A percentile compares a stretch with the other conserved stretches of the same genome.
Conservation (phyloP, 2,329 filamentous ascomycete species). For the Akanthomyces uredinophilus region DNA sequence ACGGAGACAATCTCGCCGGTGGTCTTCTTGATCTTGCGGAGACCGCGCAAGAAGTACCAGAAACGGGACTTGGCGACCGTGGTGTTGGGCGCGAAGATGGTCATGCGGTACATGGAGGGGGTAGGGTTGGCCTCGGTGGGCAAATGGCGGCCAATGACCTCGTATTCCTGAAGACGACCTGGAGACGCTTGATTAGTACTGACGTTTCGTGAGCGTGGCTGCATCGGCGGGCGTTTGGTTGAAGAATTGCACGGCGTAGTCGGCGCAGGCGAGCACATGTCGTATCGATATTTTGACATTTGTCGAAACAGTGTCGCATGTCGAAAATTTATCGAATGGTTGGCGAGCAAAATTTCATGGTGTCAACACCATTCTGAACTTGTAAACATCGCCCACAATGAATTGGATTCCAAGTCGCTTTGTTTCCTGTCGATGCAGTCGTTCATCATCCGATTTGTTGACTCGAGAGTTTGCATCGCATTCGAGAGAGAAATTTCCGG, state of each 20-base stretch:
- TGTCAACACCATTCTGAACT: background rate
- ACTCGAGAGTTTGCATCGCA: background rate
- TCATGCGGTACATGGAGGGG: conserved; percentile 99
- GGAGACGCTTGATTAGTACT: conserved; percentile 30
- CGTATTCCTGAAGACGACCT: conserved; percentile 99
- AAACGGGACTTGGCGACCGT: conserved; percentile 99
- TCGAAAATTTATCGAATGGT: background rate
- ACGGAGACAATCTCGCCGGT: conserved; percentile 98
- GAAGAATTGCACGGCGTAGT: conserved; percentile 6
- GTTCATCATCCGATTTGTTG: background rate
- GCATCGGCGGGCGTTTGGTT: background rate
- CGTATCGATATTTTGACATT: background rate
- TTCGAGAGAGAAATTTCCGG: background rate
- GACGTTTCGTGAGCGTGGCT: background rate
- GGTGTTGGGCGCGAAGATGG: conserved; percentile 96
- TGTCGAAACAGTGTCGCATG: background rate
- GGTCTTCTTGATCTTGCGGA: conserved; percentile 99
- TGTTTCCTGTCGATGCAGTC: background rate
- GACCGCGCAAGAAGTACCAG: conserved; percentile 99
- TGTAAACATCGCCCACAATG: too few relatives aligned
- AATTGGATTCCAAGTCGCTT: background rate
- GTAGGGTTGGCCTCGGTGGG: conserved; percentile 95
- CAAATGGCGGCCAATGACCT: conserved; percentile 99
- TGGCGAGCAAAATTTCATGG: background rate
- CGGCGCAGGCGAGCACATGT: background rate